Conservation (phyloP, 805 yeast genomes). For the Wickerhamiella vanderwaltii region DNA sequence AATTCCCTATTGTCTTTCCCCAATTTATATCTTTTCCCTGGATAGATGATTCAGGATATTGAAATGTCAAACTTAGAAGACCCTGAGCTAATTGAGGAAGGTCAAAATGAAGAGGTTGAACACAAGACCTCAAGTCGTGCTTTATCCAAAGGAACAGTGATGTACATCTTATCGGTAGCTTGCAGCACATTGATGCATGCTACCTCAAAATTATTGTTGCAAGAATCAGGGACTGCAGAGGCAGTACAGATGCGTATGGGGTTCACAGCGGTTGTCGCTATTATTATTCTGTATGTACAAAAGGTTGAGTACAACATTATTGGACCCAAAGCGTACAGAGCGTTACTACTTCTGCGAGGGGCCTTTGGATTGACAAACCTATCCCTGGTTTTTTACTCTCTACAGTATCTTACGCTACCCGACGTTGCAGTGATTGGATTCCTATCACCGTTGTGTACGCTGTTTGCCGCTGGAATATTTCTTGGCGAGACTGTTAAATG, state of each 20-base stretch:
- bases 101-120: too few species aligned
- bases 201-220: constrained; percentile 17
- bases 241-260: constrained; percentile 67
- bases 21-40: too few species aligned
- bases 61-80: too few species aligned
- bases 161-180: constrained; percentile 16
- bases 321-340: constrained; percentile 52
- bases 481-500: constrained; percentile 54
- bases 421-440: constrained; percentile 80
- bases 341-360: constrained; percentile 50
- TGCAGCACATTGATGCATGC: constrained; percentile 20
- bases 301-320: constrained; percentile 50
- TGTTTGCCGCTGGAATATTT: constrained; percentile 55
- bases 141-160: constrained; percentile 12
- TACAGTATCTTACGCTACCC: constrained; percentile 60
- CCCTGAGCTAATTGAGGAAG: too few species aligned
- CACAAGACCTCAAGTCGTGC: too few species aligned
- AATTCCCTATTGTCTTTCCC: too few species aligned
- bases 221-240: constrained; percentile 13
- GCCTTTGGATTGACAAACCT: constrained; percentile 69
- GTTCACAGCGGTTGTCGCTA: constrained; percentile 52
- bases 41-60: too few species aligned
- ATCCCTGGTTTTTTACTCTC: constrained; percentile 61
- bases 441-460: constrained; percentile 64
- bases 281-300: constrained; percentile 40